phyloP scores from a whole-genome alignment of 345 rosid species.

The Nephelium lappaceum region DNA sequence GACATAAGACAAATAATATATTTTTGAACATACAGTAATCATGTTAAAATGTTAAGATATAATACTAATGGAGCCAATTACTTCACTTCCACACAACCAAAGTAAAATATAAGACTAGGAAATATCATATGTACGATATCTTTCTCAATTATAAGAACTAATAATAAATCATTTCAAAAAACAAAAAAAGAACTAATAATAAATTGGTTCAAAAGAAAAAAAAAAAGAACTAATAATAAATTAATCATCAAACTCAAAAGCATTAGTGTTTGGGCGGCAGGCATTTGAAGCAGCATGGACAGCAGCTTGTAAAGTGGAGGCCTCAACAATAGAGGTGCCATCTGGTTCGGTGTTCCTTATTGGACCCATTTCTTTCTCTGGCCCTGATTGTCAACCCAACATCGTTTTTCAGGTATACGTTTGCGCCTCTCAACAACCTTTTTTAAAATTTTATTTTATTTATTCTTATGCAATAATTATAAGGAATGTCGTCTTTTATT shows the following conservation, averaged over 20 bases:
- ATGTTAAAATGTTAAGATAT: background rate
- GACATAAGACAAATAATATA: background rate
- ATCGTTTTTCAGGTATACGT: conserved; percentile 67
- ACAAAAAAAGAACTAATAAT: no score
- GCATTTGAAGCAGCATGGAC: conserved; percentile 80
- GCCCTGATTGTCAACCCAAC: conserved; percentile 54
- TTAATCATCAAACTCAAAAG: background rate
- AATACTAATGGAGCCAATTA: no score
- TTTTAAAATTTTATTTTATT: no score
- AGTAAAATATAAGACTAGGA: no score
- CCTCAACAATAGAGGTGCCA: conserved; percentile 68
- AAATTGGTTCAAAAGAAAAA: no score
- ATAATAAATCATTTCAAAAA: no score
- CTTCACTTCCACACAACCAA: no score
- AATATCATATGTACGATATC: no score
- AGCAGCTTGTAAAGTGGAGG: conserved; percentile 66
- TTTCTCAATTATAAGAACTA: no score
- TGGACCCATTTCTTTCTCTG: conserved; percentile 73
- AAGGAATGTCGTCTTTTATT: background rate
- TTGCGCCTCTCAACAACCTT: background rate
- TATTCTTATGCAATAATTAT: background rate
- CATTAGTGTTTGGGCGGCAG: conserved; percentile 33
- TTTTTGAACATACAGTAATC: background rate
- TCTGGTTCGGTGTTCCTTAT: conserved; percentile 71
- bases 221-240: no score